Base-by-base conservation (phyloP, 1,284 basidiomycete genomes). In the Athelia psychrophila region DNA sequence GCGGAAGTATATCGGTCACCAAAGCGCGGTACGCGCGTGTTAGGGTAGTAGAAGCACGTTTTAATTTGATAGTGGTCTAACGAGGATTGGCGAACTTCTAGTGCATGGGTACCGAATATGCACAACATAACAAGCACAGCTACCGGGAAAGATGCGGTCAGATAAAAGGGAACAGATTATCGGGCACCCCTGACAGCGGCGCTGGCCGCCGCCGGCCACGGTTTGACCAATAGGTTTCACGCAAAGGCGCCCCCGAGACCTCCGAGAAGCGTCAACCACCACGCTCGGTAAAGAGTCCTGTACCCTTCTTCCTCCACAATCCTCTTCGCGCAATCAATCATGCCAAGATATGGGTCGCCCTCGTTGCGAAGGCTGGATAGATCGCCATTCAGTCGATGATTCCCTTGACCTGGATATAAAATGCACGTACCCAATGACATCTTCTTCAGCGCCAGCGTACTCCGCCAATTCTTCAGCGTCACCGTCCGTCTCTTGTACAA, bases 221-320 rank as follows among this genome's bases (percentile, higher is more conserved):
- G n/a, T n/a, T 30, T 30, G 27, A 5, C 6, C 27, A 5, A 5
- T 30, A 30, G 27, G 13, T 30, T 30, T 30, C 13, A 82, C 56
- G 76, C 77, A 56, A 87, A 78, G 27, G 83, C 81, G 54, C 81
- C 84, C 32, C 68, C 68, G 44, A 89, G 65, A 30, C 83, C 83
- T 33, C 82, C 84, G 42, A 92, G 60, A 63, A 89, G 73, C 2
- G 92, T 93, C 57, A 92, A 70, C 89, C 90, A 94, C 91, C 91
- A 95, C 3, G 88, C 93, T 44, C 93, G 82, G 66, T 91, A 94
- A 54, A 95, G 69, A 3, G 89, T 80, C 55, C 69, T 68, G 73
- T 80, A 81, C 1, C 93, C 93, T 67, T 95, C 93, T 68, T 95
- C 93, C 48, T 88, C 78, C n/a, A 88, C 67, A 38, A 95, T 91